Evolutionary conservation across 2,329 filamentous ascomycete species (phyloP), one percentile per base, ranked within the genome.

Genomic region (Rutstroemia sp.): DNA sequence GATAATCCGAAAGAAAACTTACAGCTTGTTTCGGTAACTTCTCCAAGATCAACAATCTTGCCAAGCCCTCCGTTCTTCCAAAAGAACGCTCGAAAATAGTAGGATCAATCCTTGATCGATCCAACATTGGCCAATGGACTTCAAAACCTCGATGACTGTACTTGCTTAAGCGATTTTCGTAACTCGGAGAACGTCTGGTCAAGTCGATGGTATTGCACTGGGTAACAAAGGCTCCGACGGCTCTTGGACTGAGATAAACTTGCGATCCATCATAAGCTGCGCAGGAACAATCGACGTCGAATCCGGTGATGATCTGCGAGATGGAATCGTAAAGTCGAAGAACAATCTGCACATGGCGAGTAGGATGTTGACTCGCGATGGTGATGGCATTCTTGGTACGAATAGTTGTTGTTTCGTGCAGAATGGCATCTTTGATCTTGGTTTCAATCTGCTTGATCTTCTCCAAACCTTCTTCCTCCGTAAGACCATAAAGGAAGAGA

Each of bases 1-100:
- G 2, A 14, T 16, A 5, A 19, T 42, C 17, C 16, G n/a, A 14
- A 36, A 34, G 3, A 23, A 21, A n/a, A 55, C 52, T 55, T 36
- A 55, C 52, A 34, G 73, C 74, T 2, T 78, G 76, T 2, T 82
- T 88, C 0, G 90, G 90, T 1, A 95, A 76, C 46, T 86, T 84
- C 68, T 95, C 90, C 1, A 95, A 75, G 6, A 95, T 85, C 6
- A 95, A 76, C 1, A 95, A 77, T 47, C 90, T 79, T 25, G 90
- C 89, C 19, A 95, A 78, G 2, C 90, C 90, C 23, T 89, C 76
- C 0, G 87, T 91, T 40, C 87, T 78, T 50, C 78, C 78, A 64
- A 95, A 95, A 56, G 84, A 89, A 49, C 90, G 77, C 71, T 95
- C 90, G 60, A 88, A 95, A 49, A 95, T 91, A 21, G 89, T 95